Evolutionary conservation across 176 grass and related monocot species (phyloP), one percentile per base, ranked within the genome.

Genomic region (Rhipidocladum racemiflorum): DNA sequence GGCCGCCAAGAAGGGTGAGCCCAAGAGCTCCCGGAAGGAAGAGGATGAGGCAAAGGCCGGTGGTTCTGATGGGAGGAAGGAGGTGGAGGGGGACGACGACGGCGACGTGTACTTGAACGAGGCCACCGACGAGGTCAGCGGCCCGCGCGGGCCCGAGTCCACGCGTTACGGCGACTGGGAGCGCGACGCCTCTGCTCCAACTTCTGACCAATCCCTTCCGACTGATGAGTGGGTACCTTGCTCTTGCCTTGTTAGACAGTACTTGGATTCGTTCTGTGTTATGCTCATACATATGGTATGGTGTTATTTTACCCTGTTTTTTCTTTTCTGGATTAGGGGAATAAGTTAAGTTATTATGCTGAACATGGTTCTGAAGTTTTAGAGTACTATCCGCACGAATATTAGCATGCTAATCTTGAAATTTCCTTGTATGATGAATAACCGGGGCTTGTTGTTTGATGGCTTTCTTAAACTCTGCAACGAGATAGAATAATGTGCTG

Each of bases 101-200:
- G 48, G 63, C 0, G 72, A 49, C 11, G 73, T 20, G 49, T 2
- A 87, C 74, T 61, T 94, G 54, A 94, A 92, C 80, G 79, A 94
- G 87, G n/a, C 29, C 18, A 91, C 90, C 1, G 84, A 81, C 70
- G 88, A 97, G 92, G 67, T 97, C 45, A 92, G 88, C 76, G 90
- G 92, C 24, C 95, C 90, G 95, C n/a, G n/a, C n/a, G n/a, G n/a
- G n/a, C n/a, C n/a, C n/a, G n/a, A 97, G 70, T 90, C 95, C 12
- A 94, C 95, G 40, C 78, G 90, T 16, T 94, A 94, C 78, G 95
- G 90, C 72, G 95, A 97, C 74, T 97, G 95, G 95, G 90, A 92
- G 74, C 77, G 86, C 66, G 83, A 83, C 64, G 95, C 59, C 92
- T 90, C 32, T 97, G 95, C 86, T 97, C 92, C 25, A 92, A 97